Evolutionary conservation across 805 yeast genomes (phyloP), one percentile per base, ranked within the genome.

Genomic region (Hanseniaspora opuntiae): DNA sequence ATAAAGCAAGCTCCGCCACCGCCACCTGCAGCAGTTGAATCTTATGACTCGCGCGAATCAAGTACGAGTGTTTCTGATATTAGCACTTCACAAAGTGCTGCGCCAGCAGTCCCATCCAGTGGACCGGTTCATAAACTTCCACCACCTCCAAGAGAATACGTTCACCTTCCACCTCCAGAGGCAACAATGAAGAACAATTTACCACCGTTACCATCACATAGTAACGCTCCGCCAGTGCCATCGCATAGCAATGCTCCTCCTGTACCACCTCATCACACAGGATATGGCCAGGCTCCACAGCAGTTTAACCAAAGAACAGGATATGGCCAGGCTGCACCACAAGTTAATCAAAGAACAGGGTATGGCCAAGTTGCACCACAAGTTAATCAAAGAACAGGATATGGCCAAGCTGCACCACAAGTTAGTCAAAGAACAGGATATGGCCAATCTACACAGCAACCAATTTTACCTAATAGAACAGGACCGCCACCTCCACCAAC

Each of bases 301-400:
- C 22, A 25, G 42, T 22, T 19, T 52, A 56, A n/a, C 52, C 61
- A 37, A 57, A 52, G 9, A 53, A 58, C 19, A 52, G 55, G 20
- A 52, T 55, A 53, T 30, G 49, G 41, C 3, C 47, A 45, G 22
- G 17, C 40, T 28, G n/a, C 47, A 2, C 47, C 17, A 3, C 22
- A 25, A 41, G 22, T 19, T 51, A 56, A 14, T 51, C 61, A 37
- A 56, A 52, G 9, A 52, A 58, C 19, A 52, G 55, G 20, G 50
- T 55, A 53, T 30, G 49, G 41, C 8, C 47, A 45, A 16, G 17
- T 40, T 28, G 25, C 47, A 2, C 47, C 28, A 3, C 24, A 59
- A 6, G 25, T 61, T 60, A 3, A 63, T 62, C 62, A 61, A 20
- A 59, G 59, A 33, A 57, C 61, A 42, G 52, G 47, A 14, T 17